Evolutionary conservation across 169 alveolate species (phyloP), one percentile per base, ranked within the genome.

Genomic region (Hammondia hammondi): DNA sequence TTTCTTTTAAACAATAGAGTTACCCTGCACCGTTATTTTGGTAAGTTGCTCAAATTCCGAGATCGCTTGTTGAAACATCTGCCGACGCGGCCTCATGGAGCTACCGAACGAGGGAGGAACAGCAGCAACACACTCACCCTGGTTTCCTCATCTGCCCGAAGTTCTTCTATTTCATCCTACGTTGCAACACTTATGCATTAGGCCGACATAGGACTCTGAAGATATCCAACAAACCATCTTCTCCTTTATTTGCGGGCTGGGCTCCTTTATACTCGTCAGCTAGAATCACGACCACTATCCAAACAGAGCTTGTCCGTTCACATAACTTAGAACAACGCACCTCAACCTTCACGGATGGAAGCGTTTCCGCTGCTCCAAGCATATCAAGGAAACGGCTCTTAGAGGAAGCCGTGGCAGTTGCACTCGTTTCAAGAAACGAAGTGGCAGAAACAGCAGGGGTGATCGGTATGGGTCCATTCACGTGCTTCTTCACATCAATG

Each of bases 121-220:
- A 43, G 71, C 61, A 9, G 27, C 87, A 91, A 24, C 12, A 39
- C 56, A 21, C 85, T 10, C 24, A 94, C 96, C 67, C 85, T 87
- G 67, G 92, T 46, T 37, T 94, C 96, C 85, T 94, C 94, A 73
- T 94, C 96, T 12, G 96, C 71, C 35, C 96, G 93, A 24, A 94
- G 96, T 39, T 94, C 92, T 48, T 94, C 96, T 1, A 90, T 90
- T 81, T 94, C 96, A 52, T 94, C 96, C 96, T 94, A 45, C 19
- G 37, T 29, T 29, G 27, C 37, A n/a, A 12, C 61, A 21, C n/a
- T 17, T 88, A 3, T 17, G 7, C 57, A 21, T 61, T 0, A 61
- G 37, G 81, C 82, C 14, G 39, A 67, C 35, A 35, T 27, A 27
- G 37, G 4, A 10, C 7, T 82, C 21, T 35, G 9, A 12, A 72